phyloP scores from a whole-genome alignment of 1,284 basidiomycete species.

The Boletus holoroseus region DNA sequence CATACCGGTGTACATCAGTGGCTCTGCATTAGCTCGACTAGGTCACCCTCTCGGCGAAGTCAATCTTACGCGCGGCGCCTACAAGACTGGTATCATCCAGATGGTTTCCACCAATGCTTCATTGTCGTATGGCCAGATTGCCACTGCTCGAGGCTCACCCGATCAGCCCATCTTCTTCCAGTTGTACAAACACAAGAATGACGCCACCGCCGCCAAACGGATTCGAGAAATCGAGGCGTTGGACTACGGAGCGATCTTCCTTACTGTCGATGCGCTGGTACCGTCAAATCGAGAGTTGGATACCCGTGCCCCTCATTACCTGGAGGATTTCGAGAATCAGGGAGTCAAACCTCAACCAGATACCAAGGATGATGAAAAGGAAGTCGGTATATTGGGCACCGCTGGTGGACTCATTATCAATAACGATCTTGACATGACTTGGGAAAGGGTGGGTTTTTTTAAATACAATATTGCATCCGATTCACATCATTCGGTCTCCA shows the following conservation, averaged over 20 bases:
- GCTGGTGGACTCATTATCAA: slow-evolving; percentile 60
- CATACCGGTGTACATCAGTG: slow-evolving; percentile 81
- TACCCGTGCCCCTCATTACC: slow-evolving; percentile 55
- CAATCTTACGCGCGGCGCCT: slow-evolving; percentile 76
- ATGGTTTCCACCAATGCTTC: slow-evolving; percentile 89
- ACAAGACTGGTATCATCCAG: slow-evolving; percentile 72
- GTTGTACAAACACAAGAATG: slow-evolving; percentile 80
- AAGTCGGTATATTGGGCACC: slow-evolving; percentile 49
- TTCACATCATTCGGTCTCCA: slow-evolving; percentile 19
- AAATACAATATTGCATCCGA: slow-evolving; percentile 5
- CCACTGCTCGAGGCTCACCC: slow-evolving; percentile 48
- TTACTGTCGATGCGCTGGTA: slow-evolving; percentile 87
- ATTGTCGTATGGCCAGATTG: slow-evolving; percentile 68
- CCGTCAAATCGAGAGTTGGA: slow-evolving; percentile 85
- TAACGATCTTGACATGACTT: slow-evolving; percentile 69
- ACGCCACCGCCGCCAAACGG: slow-evolving; percentile 63
- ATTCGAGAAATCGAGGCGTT: slow-evolving; percentile 66
- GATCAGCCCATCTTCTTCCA: slow-evolving; percentile 79
- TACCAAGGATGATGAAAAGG: slow-evolving; percentile 32
- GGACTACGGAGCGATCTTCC: slow-evolving; percentile 81
- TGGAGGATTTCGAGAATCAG: slow-evolving; percentile 55
- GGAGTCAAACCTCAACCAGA: slow-evolving; percentile 19
- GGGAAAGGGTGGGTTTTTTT: slow-evolving; percentile 47
- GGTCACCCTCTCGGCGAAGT: slow-evolving; percentile 84
- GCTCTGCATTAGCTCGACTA: slow-evolving; percentile 83